Base-by-base conservation (phyloP, 2,329 filamentous ascomycete genomes). In the Corniculantispora saksenae region DNA sequence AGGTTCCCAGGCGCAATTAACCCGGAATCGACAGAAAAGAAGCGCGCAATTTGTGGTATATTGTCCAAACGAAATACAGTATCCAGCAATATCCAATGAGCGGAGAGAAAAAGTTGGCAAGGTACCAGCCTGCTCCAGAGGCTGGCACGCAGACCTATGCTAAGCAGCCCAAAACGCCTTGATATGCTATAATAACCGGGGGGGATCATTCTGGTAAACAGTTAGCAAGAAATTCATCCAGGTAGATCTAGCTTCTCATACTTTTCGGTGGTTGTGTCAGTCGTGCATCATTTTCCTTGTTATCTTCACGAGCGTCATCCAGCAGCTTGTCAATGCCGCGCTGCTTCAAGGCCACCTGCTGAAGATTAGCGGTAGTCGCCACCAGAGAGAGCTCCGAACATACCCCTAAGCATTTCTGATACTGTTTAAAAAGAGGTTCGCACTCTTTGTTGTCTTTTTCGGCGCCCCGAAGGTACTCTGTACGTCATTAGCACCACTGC, bases 241-340 rank as follows among this genome's bases (percentile, higher is more conserved):
- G 69, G 90, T 82, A 21, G 2, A 63, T 66, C 53, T 47, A 67
- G 57, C 10, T 12, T 9, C 15, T 69, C 76, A 72, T 69, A 81
- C 78, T 81, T 70, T 79, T 82, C 43, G 77, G 32, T 10, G 32
- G 74, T n/a, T 76, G 76, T 64, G 81, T 74, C 23, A 81, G 72
- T 47, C 77, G 77, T 13, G 87, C 81, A 75, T 98, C 94, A 68
- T 92, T 95, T 70, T 98, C 95, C 72, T 89, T 92, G 72, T 92
- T 94, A 73, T 94, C 92, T 70, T 95, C 93, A 66, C 94, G 85
- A 21, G 94, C 94, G 72, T 98, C 95, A 9, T 94, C 92, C 13
- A 99, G 82, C 83, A 98, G 91, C 72, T 91, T 92, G 77, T 98
- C 93, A 74, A 99, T 97, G 65, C 95, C 95, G 72, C 91, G 87